phyloP scores from a whole-genome alignment of 208 protist genomes.

The Crithidia sp. region DNA sequence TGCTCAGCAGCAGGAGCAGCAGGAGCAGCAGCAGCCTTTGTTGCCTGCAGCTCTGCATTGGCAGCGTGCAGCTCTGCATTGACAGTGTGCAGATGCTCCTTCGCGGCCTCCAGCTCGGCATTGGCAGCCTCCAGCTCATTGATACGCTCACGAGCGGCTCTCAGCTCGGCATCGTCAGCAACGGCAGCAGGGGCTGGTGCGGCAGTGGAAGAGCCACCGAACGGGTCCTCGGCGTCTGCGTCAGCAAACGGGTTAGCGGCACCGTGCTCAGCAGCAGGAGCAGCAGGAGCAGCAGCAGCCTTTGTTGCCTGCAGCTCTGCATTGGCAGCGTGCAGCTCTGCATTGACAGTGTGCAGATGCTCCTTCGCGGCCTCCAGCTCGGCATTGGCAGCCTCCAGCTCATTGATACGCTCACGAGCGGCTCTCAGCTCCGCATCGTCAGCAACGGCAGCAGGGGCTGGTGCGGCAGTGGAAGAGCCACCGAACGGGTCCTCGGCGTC shows the following conservation, averaged over 20 bases:
- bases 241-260: slow-evolving; percentile 25
- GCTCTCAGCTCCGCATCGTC: slow-evolving; percentile 6
- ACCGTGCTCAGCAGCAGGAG: neutral
- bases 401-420: neutral
- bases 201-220: neutral
- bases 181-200: neutral
- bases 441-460: neutral
- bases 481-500: slow-evolving; percentile 5
- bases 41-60: neutral
- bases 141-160: slow-evolving; percentile 22
- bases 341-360: neutral
- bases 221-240: slow-evolving; percentile 19
- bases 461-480: slow-evolving; percentile 2
- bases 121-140: slow-evolving; percentile 16
- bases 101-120: slow-evolving; percentile 4
- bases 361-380: slow-evolving; percentile 13
- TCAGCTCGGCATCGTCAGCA: slow-evolving; percentile 12
- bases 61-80: neutral
- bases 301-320: too few relatives aligned
- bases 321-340: neutral
- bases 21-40: neutral
- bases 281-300: neutral
- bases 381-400: neutral
- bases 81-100: neutral
- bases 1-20: neutral